These are phyloP conservation scores for Stenogyne calaminthoides DNA, from an alignment of 305 asterid species.

Conservation along the genomic window DNA sequence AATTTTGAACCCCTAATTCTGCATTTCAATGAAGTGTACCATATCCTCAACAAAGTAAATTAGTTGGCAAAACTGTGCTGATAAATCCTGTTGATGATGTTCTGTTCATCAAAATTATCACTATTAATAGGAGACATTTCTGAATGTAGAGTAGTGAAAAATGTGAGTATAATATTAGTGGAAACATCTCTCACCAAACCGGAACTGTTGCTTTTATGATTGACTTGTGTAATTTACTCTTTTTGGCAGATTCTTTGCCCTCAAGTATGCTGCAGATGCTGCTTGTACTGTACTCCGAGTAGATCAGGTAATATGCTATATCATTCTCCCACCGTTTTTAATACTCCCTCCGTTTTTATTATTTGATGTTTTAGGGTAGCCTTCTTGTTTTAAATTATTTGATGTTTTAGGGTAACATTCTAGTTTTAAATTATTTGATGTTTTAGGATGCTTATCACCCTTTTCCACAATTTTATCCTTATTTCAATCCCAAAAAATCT, in stretches of 20 bases:
- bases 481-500: no score
- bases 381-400: no score
- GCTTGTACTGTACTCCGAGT: slow-evolving; percentile 93
- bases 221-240: slow-evolving; percentile 12
- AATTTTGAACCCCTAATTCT: background rate
- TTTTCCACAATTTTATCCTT: no score
- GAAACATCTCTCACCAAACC: background rate
- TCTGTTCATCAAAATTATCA: background rate
- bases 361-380: no score
- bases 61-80: background rate
- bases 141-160: background rate
- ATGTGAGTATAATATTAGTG: background rate
- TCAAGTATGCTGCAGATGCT: slow-evolving; percentile 95
- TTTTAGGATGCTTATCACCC: no score
- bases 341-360: no score
- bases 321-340: background rate
- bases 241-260: slow-evolving; percentile 71
- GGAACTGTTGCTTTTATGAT: background rate
- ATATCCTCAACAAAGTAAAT: background rate
- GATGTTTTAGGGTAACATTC: no score
- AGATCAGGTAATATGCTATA: slow-evolving; percentile 58
- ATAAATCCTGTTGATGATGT: background rate
- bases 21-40: background rate
- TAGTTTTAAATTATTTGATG: no score
- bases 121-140: background rate